A percentile compares a stretch with the other conserved stretches of the same genome.
Conservation (phyloP, 257 asterid species). For the Penstemon barbatus region DNA sequence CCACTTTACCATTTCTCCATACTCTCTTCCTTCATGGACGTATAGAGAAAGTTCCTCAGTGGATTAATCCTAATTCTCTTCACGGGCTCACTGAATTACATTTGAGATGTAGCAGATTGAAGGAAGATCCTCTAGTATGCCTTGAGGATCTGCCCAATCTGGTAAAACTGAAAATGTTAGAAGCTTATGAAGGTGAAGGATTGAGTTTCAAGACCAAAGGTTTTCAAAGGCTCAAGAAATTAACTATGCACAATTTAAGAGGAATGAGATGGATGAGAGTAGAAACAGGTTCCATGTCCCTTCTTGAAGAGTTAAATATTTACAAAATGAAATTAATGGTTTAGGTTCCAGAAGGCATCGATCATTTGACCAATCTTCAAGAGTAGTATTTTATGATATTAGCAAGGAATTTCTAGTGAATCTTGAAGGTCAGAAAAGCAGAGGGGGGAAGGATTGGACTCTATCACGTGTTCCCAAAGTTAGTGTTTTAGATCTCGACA, state of each 20-base stretch:
- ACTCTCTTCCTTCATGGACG: not conserved
- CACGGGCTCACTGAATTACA: not conserved
- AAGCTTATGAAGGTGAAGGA: slow-evolving; percentile 25
- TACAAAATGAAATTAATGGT: slow-evolving; percentile 1
- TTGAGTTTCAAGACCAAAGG: slow-evolving; percentile 15
- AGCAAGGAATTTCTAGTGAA: slow-evolving; percentile 1
- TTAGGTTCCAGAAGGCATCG: slow-evolving; percentile 21
- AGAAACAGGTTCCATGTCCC: slow-evolving; percentile 28
- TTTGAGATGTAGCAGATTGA: not conserved
- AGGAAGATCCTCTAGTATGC: slow-evolving; percentile 10
- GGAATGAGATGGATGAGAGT: slow-evolving; percentile 18
- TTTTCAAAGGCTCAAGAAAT: slow-evolving; percentile 20
- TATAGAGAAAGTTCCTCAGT: slow-evolving; percentile 19
- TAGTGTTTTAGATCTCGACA: too few species aligned
- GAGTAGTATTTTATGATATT: not conserved
- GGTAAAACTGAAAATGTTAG: not conserved
- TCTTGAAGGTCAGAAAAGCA: not conserved
- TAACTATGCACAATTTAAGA: not conserved
- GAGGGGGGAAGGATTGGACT: too few species aligned
- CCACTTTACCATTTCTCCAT: not conserved
- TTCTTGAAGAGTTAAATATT: not conserved
- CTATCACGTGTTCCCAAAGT: too few species aligned
- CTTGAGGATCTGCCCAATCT: slow-evolving; percentile 29
- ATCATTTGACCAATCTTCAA: slow-evolving; percentile 16
- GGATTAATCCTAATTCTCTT: slow-evolving; percentile 21